Evolutionary conservation across 768 basidiomycete genomes (phyloP).

Genomic region (Trichaptum fuscoviolaceum): DNA sequence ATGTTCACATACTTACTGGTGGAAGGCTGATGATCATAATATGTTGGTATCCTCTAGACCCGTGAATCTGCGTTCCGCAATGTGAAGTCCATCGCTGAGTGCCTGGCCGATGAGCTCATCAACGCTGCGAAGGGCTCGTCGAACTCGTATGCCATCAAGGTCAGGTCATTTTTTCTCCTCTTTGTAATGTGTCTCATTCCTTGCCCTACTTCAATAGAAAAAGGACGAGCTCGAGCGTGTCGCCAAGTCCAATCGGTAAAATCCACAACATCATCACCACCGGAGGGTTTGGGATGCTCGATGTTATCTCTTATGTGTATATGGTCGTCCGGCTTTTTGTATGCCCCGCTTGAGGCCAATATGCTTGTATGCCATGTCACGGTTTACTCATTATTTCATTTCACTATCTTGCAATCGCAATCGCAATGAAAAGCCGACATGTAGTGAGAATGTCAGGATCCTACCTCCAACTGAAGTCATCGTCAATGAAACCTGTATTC

Average conservation of each 20-base stretch:
- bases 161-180: conserved; percentile 25
- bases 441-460: neutral
- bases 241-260: conserved; percentile 99
- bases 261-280: neutral
- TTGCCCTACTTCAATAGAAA: conserved; percentile 50
- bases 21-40: neutral
- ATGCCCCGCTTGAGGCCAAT: neutral
- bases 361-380: conserved; percentile 1
- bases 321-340: neutral
- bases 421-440: neutral
- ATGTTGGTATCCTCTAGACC: conserved; percentile 48
- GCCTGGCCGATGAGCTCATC: conserved; percentile 98
- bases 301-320: neutral
- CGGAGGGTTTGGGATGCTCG: neutral
- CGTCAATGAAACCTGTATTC: no score
- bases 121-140: conserved; percentile 99
- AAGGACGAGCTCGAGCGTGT: conserved; percentile 99
- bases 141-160: conserved; percentile 99
- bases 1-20: conserved; percentile 30
- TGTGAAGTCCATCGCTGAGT: conserved; percentile 98
- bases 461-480: no score
- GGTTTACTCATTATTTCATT: neutral
- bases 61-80: conserved; percentile 99
- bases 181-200: conserved; percentile 1
- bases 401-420: neutral